A percentile compares a stretch with the other conserved stretches of the same genome.
Evolutionary conservation across 805 yeast species (phyloP).

Genomic region (Brettanomyces naardenensis): DNA sequence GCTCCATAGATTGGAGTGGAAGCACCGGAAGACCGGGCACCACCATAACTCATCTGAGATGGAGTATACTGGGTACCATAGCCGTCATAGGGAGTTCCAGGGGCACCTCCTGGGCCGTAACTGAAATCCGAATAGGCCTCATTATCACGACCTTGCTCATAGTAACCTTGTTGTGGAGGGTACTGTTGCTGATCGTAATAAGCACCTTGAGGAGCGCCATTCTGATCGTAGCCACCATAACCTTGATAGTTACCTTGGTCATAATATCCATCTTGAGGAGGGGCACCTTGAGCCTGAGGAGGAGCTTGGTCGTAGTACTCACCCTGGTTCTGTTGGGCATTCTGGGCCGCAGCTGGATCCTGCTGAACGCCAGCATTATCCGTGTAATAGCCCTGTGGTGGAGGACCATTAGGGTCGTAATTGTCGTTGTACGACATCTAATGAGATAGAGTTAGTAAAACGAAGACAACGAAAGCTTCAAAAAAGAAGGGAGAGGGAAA

Average conservation of each 20-base stretch:
- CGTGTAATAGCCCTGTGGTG: conserved; percentile 26
- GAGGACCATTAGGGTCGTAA: conserved; percentile 33
- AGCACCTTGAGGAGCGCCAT: conserved; percentile 8
- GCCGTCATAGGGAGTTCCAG: conserved; percentile 60
- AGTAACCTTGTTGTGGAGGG: conserved; percentile 37
- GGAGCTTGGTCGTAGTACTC: conserved; percentile 21
- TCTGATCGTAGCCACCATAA: conserved; percentile 18
- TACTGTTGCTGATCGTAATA: conserved; percentile 27
- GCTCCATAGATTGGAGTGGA: conserved; percentile 72
- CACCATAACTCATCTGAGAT: conserved; percentile 82
- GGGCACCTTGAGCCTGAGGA: conserved; percentile 23
- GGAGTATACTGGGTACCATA: conserved; percentile 56
- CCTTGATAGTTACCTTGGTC: conserved; percentile 26
- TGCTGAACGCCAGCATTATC: conserved; percentile 18
- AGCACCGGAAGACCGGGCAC: conserved; percentile 83
- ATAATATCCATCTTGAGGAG: conserved; percentile 35
- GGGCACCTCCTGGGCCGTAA: conserved; percentile 51
- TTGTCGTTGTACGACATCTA: conserved; percentile 59
- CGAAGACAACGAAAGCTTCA: not conserved
- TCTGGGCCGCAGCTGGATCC: not conserved
- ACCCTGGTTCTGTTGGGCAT: not conserved
- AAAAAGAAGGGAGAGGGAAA: conserved; percentile 1
- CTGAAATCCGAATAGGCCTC: conserved; percentile 56
- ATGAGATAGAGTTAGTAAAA: too few relatives aligned
- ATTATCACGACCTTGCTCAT: conserved; percentile 48